Percentiles rank a stretch among this genome's conserved stretches.
Evolutionary conservation across 1,284 basidiomycete genomes (phyloP).

Genomic region (Inonotus obliquus): DNA sequence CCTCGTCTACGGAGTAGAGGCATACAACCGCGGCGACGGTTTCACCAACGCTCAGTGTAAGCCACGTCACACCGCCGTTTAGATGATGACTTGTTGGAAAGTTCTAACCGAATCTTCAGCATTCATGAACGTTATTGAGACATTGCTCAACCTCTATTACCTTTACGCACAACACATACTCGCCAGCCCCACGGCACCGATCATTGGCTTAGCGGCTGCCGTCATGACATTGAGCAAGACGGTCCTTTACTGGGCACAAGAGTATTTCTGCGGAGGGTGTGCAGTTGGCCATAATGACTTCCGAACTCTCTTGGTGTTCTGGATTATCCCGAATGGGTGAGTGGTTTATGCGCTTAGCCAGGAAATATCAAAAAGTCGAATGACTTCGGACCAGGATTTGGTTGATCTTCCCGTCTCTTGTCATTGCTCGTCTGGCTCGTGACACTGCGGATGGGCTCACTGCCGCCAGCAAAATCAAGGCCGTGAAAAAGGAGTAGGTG

Average conservation of each 20-base stretch:
- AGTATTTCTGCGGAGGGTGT: slow-evolving; percentile 70
- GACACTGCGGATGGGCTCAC: slow-evolving; percentile 39
- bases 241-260: slow-evolving; percentile 74
- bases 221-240: slow-evolving; percentile 85
- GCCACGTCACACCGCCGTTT: slow-evolving; percentile 22
- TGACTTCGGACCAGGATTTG: slow-evolving; percentile 46
- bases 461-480: slow-evolving; percentile 5
- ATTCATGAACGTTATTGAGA: slow-evolving; percentile 78
- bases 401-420: slow-evolving; percentile 63
- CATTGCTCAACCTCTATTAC: slow-evolving; percentile 68
- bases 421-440: slow-evolving; percentile 49
- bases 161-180: slow-evolving; percentile 67
- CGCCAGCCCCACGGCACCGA: slow-evolving; percentile 55
- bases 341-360: slow-evolving; percentile 25
- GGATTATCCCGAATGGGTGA: slow-evolving; percentile 77
- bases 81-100: slow-evolving; percentile 2
- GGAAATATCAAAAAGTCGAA: neutral
- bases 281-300: slow-evolving; percentile 70
- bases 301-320: slow-evolving; percentile 52
- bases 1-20: slow-evolving; percentile 67
- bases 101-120: too few relatives aligned
- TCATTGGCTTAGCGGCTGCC: slow-evolving; percentile 71
- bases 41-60: slow-evolving; percentile 86
- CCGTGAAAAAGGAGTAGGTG: slow-evolving; percentile 5
- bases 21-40: slow-evolving; percentile 62